Percentiles rank a stretch among this genome's conserved stretches.
Conservation (phyloP, 345 rosid species). For the Kandelia obovata region DNA sequence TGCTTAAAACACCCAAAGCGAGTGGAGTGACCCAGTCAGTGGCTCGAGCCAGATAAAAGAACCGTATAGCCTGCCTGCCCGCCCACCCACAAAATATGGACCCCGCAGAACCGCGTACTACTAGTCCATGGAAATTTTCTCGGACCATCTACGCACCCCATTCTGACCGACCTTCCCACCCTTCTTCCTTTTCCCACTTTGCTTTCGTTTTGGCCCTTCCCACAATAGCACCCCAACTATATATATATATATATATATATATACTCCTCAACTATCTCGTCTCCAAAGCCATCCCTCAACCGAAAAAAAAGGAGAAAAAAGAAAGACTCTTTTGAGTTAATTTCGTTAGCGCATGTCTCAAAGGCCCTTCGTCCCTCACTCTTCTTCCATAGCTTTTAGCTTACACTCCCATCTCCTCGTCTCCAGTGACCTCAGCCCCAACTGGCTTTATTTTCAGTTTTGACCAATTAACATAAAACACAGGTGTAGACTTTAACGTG, state of each 20-base stretch:
- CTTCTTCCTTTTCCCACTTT: not conserved
- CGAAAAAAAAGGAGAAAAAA: no score
- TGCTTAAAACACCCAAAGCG: no score
- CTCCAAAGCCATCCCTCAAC: not conserved
- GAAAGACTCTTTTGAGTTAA: not conserved
- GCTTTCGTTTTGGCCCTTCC: not conserved
- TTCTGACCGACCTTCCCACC: no score
- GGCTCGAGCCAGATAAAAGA: no score
- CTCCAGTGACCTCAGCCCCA: conserved; percentile 60
- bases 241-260: no score
- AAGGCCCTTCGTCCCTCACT: conserved; percentile 64
- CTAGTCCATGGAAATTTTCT: not conserved
- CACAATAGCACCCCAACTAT: not conserved
- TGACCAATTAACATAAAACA: not conserved
- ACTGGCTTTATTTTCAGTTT: conserved; percentile 31
- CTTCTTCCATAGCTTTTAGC: conserved; percentile 54
- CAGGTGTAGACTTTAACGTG: not conserved
- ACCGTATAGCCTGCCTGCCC: no score
- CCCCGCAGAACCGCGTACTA: no score
- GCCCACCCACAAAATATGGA: no score
- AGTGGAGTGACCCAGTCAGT: no score
- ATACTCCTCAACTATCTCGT: not conserved
- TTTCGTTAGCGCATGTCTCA: conserved; percentile 64
- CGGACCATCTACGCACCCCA: no score
- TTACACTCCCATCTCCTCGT: conserved; percentile 65